phyloP scores from a whole-genome alignment of 345 rosid genomes.

The Cardamine occulta region DNA sequence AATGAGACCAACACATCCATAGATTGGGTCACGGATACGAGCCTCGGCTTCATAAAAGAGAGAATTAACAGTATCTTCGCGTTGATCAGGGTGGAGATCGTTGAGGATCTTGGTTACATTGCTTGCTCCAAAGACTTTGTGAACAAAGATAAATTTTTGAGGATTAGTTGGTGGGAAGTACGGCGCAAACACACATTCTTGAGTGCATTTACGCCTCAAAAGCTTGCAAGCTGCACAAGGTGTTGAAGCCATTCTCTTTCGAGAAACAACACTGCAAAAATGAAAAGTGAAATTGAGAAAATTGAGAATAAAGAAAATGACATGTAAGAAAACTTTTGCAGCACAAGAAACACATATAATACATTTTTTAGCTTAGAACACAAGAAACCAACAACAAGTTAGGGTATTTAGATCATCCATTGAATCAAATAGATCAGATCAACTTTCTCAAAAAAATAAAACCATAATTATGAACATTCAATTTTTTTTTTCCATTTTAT shows the following conservation, averaged over 20 bases:
- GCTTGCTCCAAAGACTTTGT: constrained; percentile 72
- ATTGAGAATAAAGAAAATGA: background rate
- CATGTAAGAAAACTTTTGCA: background rate
- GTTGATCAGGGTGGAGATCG: constrained; percentile 55
- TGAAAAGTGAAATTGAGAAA: background rate
- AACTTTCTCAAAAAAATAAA: background rate
- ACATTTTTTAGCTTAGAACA: background rate
- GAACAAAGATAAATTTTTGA: constrained; percentile 62
- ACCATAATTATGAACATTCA: background rate
- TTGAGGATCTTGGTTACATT: constrained; percentile 75
- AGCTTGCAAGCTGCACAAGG: constrained; percentile 92
- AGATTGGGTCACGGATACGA: constrained; percentile 83
- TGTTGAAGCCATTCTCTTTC: constrained; percentile 59
- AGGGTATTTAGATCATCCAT: background rate
- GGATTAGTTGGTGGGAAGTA: constrained; percentile 82
- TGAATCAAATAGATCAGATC: background rate
- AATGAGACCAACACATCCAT: constrained; percentile 80
- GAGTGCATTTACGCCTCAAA: constrained; percentile 73
- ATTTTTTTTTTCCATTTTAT: too few species aligned
- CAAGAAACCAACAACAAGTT: constrained; percentile 8
- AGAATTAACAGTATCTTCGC: constrained; percentile 82
- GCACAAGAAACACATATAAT: background rate
- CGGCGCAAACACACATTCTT: constrained; percentile 82
- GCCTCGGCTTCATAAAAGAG: constrained; percentile 81
- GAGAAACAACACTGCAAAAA: background rate